Conservation (phyloP, 768 basidiomycete genomes). For the Stropharia rugosoannulata region DNA sequence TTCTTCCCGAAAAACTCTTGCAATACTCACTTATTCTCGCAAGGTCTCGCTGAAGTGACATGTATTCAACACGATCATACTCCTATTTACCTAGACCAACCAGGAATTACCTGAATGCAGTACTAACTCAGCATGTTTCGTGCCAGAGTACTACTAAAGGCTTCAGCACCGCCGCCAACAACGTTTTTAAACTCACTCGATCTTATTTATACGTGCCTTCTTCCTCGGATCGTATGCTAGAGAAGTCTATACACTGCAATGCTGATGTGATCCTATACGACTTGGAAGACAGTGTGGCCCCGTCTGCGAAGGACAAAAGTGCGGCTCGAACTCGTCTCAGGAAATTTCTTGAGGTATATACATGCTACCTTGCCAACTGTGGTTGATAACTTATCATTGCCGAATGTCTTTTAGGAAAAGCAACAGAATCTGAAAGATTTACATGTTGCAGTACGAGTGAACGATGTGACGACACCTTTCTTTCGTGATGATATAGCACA, state of each 20-base stretch:
- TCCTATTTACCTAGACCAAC: too few relatives aligned
- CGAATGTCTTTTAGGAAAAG: constrained; percentile 12
- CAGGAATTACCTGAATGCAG: too few relatives aligned
- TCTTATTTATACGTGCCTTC: constrained; percentile 82
- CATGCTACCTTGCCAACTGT: not conserved
- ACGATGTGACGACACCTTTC: constrained; percentile 63
- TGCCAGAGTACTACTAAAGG: not conserved
- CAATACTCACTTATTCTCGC: too few relatives aligned
- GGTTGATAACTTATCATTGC: not conserved
- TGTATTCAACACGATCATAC: too few relatives aligned
- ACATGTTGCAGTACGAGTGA: constrained; percentile 69
- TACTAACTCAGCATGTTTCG: too few relatives aligned
- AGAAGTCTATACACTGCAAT: constrained; percentile 62
- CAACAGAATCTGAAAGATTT: constrained; percentile 34
- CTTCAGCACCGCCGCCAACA: not conserved
- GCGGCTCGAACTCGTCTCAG: constrained; percentile 54
- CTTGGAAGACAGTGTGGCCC: constrained; percentile 84
- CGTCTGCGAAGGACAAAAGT: constrained; percentile 58
- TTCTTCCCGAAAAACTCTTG: too few relatives aligned
- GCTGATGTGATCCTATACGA: constrained; percentile 87
- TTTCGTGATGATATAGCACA: constrained; percentile 63
- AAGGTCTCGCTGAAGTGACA: too few relatives aligned
- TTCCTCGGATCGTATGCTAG: constrained; percentile 77
- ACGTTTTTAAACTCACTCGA: constrained; percentile 23
- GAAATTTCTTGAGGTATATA: constrained; percentile 52